phyloP scores from a whole-genome alignment of 1,139 yeast genomes.

The Geotrichum citri-aurantii region DNA sequence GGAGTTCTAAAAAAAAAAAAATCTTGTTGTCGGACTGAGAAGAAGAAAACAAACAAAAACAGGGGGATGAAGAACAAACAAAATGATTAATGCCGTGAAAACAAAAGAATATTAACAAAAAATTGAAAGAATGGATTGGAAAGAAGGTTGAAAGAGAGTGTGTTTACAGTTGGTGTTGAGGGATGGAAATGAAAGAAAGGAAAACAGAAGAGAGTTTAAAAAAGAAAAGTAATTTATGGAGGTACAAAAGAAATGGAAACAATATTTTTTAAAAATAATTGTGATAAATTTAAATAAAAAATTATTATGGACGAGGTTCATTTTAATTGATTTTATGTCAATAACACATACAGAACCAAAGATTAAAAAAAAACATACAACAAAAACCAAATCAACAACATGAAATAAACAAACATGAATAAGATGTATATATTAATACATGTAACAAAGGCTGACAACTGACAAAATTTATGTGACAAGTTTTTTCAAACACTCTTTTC shows the following conservation, averaged over 20 bases:
- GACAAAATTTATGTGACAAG: too few species aligned
- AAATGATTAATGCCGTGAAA: too few species aligned
- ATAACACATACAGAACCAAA: too few species aligned
- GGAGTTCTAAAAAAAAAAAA: background rate
- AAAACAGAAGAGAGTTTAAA: background rate
- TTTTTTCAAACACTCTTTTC: too few species aligned
- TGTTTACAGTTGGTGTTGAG: background rate
- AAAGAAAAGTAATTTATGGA: background rate
- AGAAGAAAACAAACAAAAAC: background rate
- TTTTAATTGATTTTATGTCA: too few species aligned
- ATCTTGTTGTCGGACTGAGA: background rate
- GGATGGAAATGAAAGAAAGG: background rate
- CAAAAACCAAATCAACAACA: too few species aligned
- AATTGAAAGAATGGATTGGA: background rate
- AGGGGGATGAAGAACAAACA: background rate
- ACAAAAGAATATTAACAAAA: background rate
- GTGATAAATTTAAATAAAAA: background rate
- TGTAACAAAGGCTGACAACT: too few species aligned
- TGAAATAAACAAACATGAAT: too few species aligned
- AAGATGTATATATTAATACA: too few species aligned
- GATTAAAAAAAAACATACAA: too few species aligned
- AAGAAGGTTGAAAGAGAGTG: background rate
- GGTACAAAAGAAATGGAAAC: background rate
- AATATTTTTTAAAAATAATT: background rate
- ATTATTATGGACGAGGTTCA: too few species aligned